These are phyloP conservation scores for Penicillium coprophilum DNA, from an alignment of 495 filamentous ascomycete species.

Conservation along the genomic window DNA sequence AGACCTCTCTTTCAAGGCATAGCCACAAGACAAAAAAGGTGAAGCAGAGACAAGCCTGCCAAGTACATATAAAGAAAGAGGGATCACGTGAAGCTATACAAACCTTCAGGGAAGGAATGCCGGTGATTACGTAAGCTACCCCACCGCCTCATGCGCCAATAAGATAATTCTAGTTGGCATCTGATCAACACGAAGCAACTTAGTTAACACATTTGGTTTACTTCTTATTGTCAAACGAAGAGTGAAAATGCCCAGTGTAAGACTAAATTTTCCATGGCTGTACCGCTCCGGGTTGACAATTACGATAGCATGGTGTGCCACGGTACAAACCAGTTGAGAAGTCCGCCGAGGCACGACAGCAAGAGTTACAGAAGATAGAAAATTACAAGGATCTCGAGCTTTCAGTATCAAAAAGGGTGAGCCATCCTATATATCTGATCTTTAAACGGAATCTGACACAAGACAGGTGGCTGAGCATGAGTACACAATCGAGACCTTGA, in stretches of 20 bases:
- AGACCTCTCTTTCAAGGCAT: neutral
- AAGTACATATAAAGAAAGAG: constrained; percentile 9
- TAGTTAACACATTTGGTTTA: neutral
- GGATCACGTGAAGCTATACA: constrained; percentile 8
- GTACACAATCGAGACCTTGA: constrained; percentile 65
- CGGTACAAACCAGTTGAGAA: constrained; percentile 58
- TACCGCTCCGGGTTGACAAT: constrained; percentile 5
- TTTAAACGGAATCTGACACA: constrained; percentile 3
- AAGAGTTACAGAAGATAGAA: constrained; percentile 74
- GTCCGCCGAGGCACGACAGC: constrained; percentile 61
- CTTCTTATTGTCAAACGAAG: neutral
- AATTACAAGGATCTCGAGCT: constrained; percentile 73
- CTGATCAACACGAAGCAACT: constrained; percentile 2
- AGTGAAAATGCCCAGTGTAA: constrained; percentile 52
- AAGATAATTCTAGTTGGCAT: neutral
- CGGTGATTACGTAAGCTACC: neutral
- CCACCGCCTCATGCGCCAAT: neutral
- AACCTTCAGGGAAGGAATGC: neutral
- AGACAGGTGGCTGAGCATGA: constrained; percentile 54
- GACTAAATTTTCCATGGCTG: constrained; percentile 8
- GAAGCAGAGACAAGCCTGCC: constrained; percentile 1
- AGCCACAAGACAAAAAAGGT: neutral
- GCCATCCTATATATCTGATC: neutral
- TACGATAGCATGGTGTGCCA: constrained; percentile 71
- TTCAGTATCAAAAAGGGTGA: constrained; percentile 60